Evolutionary conservation across 345 rosid genomes (phyloP), one percentile per base, ranked within the genome.

Genomic region (Draba incana): DNA sequence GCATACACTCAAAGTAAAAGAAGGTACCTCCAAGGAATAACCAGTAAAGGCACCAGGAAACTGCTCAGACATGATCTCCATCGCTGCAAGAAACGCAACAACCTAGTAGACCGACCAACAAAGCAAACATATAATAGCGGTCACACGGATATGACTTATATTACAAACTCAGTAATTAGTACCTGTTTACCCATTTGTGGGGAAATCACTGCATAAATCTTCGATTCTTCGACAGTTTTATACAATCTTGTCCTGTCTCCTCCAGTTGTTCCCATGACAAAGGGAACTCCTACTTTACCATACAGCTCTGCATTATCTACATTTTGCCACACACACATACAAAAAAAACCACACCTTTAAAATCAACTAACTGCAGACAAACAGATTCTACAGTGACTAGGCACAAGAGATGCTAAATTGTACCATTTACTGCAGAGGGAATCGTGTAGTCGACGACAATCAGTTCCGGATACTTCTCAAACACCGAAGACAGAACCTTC

Each of bases 161-260:
- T 44, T 6, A 46, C 35, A 47, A 42, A 51, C 0, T 37, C 39
- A 7, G 9, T 55, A 54, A 31, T 16, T 4, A 50, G 72, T 57
- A 92, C 95, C 84, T 88, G 97, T 43, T 92, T 92, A 63, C 97
- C 98, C 98, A 92, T 92, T 79, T 92, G 97, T 11, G 93, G 98
- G 12, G 98, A 92, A 51, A 92, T 88, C 48, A 92, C 92, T 58
- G 98, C 96, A 80, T 86, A 92, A 37, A 81, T 70, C 54, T 82
- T 85, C 5, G 97, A 74, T 41, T 83, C 83, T 59, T 85, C 81
- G 8, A 92, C 96, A 42, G 88, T 85, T 80, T 83, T 82, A 58
- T 83, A 84, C 41, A 92, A 74, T 10, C 0, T 73, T 57, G 79
- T 77, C 71, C 96, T 78, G 52, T 92, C 96, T 73, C 98, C 98